Evolutionary conservation across 2,329 filamentous ascomycete species (phyloP).

Genomic region (Juglanconis oblonga): DNA sequence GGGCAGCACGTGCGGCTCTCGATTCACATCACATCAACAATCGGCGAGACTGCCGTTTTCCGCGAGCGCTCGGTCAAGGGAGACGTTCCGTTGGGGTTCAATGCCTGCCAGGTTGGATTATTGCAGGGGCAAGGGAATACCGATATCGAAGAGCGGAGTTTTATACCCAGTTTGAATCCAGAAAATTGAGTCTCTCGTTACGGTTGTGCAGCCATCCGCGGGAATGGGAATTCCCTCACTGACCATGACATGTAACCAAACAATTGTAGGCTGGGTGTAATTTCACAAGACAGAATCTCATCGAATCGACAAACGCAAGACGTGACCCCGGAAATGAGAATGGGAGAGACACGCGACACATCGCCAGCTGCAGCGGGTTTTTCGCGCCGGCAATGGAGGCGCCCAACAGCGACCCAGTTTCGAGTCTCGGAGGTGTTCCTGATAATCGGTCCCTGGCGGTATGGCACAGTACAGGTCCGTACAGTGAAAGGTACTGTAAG

Average conservation of each 20-base stretch:
- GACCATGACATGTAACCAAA: constrained; percentile 13
- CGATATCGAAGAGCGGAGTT: not conserved
- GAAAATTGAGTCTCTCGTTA: not conserved
- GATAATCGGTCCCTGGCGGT: not conserved
- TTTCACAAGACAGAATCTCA: constrained; percentile 12
- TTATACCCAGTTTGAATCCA: not conserved
- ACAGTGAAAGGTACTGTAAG: not conserved
- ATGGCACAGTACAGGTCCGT: not conserved
- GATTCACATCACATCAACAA: not conserved
- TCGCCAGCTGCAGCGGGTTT: not conserved
- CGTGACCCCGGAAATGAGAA: constrained; percentile 14
- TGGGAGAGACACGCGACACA: constrained; percentile 3
- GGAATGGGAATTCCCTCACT: too few species aligned
- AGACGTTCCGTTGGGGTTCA: not conserved
- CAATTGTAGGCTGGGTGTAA: constrained; percentile 9
- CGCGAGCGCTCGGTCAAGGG: not conserved
- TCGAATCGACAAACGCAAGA: constrained; percentile 4
- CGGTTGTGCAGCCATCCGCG: too few species aligned
- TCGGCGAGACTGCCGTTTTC: not conserved
- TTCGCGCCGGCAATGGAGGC: not conserved
- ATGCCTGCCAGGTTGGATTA: not conserved
- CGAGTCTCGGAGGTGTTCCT: not conserved
- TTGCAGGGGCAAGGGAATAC: not conserved
- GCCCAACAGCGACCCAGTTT: not conserved
- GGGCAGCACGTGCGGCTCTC: not conserved